Evolutionary conservation across 257 asterid species (phyloP).

Genomic region (Solanum tacnaense): DNA sequence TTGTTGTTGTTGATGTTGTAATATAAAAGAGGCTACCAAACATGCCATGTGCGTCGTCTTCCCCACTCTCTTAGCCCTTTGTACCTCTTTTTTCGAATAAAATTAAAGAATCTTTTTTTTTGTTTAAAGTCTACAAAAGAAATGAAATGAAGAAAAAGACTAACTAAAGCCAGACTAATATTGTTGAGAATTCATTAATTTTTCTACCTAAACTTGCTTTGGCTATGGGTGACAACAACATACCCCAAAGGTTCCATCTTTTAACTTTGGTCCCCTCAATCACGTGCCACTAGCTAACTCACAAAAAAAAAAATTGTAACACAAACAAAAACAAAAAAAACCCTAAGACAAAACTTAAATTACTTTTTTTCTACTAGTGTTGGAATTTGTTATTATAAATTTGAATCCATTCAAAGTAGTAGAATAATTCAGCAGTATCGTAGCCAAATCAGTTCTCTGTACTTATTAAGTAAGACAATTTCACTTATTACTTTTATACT

Average conservation of each 20-base stretch:
- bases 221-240: conserved; percentile 40
- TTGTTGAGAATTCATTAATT: conserved; percentile 19
- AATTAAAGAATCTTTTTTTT: conserved; percentile 16
- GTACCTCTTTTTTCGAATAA: conserved; percentile 5
- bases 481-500: neutral
- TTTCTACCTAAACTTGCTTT: conserved; percentile 32
- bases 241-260: conserved; percentile 5
- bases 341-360: neutral
- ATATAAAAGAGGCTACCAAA: conserved; percentile 22
- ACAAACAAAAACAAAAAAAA: neutral
- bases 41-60: conserved; percentile 83
- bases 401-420: neutral
- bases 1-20: neutral
- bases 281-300: conserved; percentile 40
- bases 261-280: conserved; percentile 22
- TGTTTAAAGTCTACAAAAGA: neutral
- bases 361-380: neutral
- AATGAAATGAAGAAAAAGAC: neutral
- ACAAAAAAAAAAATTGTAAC: neutral
- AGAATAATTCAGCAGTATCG: conserved; percentile 3
- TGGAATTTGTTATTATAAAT: neutral
- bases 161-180: conserved; percentile 23
- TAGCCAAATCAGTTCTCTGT: conserved; percentile 10
- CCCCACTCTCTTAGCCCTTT: conserved; percentile 34
- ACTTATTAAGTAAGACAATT: neutral